Evolutionary conservation across 495 filamentous ascomycete species (phyloP), one percentile per base, ranked within the genome.

Genomic region (Podospora sp.): DNA sequence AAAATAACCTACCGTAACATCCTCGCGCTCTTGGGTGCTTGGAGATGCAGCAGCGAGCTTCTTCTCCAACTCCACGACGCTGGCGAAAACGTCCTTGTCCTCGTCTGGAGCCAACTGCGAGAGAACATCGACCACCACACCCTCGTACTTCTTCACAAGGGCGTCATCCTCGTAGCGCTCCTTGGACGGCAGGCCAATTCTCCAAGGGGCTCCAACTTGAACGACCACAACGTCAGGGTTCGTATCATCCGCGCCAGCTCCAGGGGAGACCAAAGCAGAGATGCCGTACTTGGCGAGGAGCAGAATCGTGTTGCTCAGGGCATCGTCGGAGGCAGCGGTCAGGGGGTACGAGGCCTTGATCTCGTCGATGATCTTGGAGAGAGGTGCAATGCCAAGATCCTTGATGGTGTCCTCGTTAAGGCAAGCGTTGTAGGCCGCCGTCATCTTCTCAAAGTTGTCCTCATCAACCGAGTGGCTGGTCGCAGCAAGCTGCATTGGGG

Each of bases 381-480:
- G 71, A 2, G 89, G 89, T 63, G 76, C 70, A 52, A 82, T 77
- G 29, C 89, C 90, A 22, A 79, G 72, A 60, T 86, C 72, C 63
- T 81, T 81, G 63, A 90, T 81, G 18, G 75, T 73, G 4, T 78
- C 69, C 71, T 87, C 85, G 73, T 91, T 81, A 75, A 90, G 80
- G 75, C 90, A 93, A 60, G 90, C 85, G 68, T 85, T 73, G 62
- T 91, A 93, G 25, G 82, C 84, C 57, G 80, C 73, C 66, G 89
- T 86, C 64, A 92, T 69, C 78, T 89, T 90, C 58, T 87, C 72
- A 72, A 91, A 92, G 65, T 90, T 92, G 7, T 85, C 76, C 56
- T 84, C 77, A 67, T 92, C 89, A n/a, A 18, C 60, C 14, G 65
- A 67, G 29, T 25, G 60, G 16, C 40, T 50, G 25, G 75, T 71